A percentile compares a stretch with the other conserved stretches of the same genome.
These are phyloP conservation scores for Fusarium verrucosum DNA, from an alignment of 2,329 filamentous ascomycete genomes.

Conservation along the genomic window DNA sequence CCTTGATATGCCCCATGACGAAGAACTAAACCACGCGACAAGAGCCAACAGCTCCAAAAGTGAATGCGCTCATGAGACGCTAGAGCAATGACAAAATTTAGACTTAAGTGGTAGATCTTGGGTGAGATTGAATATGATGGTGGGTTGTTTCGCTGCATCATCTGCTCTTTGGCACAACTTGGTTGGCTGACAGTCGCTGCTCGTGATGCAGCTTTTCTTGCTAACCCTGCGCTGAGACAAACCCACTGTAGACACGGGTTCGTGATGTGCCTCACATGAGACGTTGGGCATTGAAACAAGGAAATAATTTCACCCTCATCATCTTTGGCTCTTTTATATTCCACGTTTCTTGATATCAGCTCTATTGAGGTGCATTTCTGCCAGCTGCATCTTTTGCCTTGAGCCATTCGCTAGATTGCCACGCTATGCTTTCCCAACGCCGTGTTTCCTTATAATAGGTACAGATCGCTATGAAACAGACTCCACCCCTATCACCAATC, in stretches of 20 bases:
- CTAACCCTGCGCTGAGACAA: slow-evolving; percentile 31
- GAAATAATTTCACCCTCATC: slow-evolving; percentile 6
- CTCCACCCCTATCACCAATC: background rate
- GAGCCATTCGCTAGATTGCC: slow-evolving; percentile 17
- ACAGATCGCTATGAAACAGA: slow-evolving; percentile 16
- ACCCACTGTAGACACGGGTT: slow-evolving; percentile 22
- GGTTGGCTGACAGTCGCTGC: slow-evolving; percentile 29
- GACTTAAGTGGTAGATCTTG: slow-evolving; percentile 11
- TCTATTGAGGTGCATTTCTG: background rate
- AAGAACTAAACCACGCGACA: slow-evolving; percentile 20
- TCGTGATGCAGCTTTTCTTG: slow-evolving; percentile 32
- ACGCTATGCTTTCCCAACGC: slow-evolving; percentile 20
- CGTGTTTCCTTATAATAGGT: slow-evolving; percentile 17
- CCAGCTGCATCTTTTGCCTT: slow-evolving; percentile 6
- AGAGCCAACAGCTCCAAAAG: slow-evolving; percentile 18
- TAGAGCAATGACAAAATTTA: slow-evolving; percentile 1
- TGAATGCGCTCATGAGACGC: slow-evolving; percentile 27
- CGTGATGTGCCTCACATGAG: slow-evolving; percentile 38
- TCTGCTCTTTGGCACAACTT: slow-evolving; percentile 14
- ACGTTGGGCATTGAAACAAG: slow-evolving; percentile 15
- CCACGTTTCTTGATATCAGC: background rate
- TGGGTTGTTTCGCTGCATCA: slow-evolving; percentile 38
- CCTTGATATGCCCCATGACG: slow-evolving; percentile 7
- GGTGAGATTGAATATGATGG: slow-evolving; percentile 5
- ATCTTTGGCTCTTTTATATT: background rate